Evolutionary conservation across 441 rosid genomes (phyloP), one percentile per base, ranked within the genome.

Genomic region (Euphorbia corollata): DNA sequence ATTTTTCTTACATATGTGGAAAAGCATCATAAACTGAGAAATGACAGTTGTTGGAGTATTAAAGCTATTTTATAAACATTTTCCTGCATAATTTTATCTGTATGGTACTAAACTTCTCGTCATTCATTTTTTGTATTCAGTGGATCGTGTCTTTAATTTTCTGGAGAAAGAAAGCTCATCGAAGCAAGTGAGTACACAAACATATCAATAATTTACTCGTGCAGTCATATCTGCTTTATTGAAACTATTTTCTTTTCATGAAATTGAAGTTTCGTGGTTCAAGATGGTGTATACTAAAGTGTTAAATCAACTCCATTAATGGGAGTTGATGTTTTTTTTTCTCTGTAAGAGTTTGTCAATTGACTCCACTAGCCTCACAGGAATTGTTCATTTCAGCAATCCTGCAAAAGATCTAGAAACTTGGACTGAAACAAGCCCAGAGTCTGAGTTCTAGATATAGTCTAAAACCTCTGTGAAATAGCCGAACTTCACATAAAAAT

Each of bases 91-190:
- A 23, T 47, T 5, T 58, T 34, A 45, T 2, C 13, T 54, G 19
- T 23, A 15, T 34, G 56, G 54, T 24, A 36, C 45, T 60, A 36
- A 71, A 12, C 18, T 6, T 24, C 38, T 63, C 20, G 32, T 12
- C 51, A 43, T 66, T 22, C 27, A 10, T 57, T 38, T 59, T 71
- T 19, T 64, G 22, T 74, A 36, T 81, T 71, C 94, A 94, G 99
- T 88, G 96, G 97, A 72, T 86, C 16, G 67, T 70, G 54, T 87
- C 90, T 74, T 71, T 86, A 43, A 77, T 89, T 71, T 83, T 81
- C 72, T 89, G 99, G 99, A 87, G 91, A 77, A 82, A 74, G 78
- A 88, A 75, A 74, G 89, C 96, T 79, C 84, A 70, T 50, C 86
- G 79, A 76, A 89, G 84, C 97, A 89, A 82, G 99, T 94, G 83